Evolutionary conservation across 2,329 filamentous ascomycete species (phyloP), one percentile per base, ranked within the genome.

Genomic region (Monilinia aucupariae): DNA sequence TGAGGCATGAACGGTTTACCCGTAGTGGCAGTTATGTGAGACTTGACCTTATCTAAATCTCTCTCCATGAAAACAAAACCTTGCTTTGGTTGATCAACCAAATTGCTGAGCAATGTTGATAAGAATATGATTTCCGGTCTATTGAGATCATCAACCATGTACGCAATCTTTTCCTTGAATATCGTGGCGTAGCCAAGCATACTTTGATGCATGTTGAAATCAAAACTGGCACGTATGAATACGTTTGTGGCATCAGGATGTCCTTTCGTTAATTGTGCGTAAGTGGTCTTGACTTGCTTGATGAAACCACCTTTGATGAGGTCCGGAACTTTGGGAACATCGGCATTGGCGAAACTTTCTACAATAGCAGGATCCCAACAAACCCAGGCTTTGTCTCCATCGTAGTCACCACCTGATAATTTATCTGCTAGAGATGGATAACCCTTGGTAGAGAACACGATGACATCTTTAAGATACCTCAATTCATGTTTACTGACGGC

Each of bases 361-460:
- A 90, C 87, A 3, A 94, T 80, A 0, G 76, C 74, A 0, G 78
- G 76, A 34, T 92, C 88, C 87, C 88, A 93, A 69, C 87, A 91
- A 0, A 91, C 76, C 88, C 89, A 92, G 5, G 89, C 84, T n/a
- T 78, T 81, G 66, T 94, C 90, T 0, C 90, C 90, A 67, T 93
- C 90, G 66, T 92, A 93, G 70, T 93, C 90, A 0, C 90, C 90
- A 0, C 90, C 90, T 1, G 89, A 90, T 0, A 93, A 77, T 69
- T 87, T 86, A 10, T 85, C 82, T 0, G 89, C 90, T 0, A 92
- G 78, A 0, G 89, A 83, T 0, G 75, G 76, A 32, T 80, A 71
- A 0, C 89, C 89, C 64, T 81, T 82, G 0, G 78, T 79, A 0
- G 90, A 80, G 68, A 97, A 97, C 0, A 97, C 81, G 17, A 94